A percentile compares a stretch with the other conserved stretches of the same genome.
phyloP scores from a whole-genome alignment of 2,329 filamentous ascomycete genomes.

The Colletotrichum gloeosporioides region DNA sequence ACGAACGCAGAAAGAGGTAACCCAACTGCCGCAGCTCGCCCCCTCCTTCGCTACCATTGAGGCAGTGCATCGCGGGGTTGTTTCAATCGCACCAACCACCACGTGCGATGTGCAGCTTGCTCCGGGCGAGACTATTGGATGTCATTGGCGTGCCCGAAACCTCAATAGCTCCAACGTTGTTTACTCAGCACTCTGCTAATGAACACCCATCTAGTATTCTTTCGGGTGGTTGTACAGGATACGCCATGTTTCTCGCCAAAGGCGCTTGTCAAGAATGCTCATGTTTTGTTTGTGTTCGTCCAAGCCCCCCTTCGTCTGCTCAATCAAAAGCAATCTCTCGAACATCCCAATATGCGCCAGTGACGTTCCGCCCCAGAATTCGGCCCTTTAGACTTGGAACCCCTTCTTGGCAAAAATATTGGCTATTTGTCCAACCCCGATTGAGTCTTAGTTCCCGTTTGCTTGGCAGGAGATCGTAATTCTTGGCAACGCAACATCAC shows the following conservation, averaged over 20 bases:
- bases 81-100: slow-evolving; percentile 4
- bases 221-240: not conserved
- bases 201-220: not conserved
- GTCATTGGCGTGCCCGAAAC: not conserved
- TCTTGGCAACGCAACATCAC: slow-evolving; percentile 2
- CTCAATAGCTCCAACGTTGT: not conserved
- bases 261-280: not conserved
- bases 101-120: not conserved
- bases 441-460: slow-evolving; percentile 11
- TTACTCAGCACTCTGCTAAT: not conserved
- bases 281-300: not conserved
- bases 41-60: not conserved
- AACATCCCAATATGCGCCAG: not conserved
- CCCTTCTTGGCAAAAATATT: slow-evolving; percentile 13
- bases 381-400: not conserved
- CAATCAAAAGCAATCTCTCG: not conserved
- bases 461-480: slow-evolving; percentile 14
- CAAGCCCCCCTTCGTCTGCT: not conserved
- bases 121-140: not conserved
- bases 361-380: not conserved
- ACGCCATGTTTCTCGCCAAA: not conserved
- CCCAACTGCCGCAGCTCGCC: not conserved
- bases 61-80: not conserved
- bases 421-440: not conserved
- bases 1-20: not conserved